A percentile compares a stretch with the other conserved stretches of the same genome.
These are phyloP conservation scores for Claviceps lovelessii DNA, from an alignment of 2,329 filamentous ascomycete genomes.

Conservation along the genomic window DNA sequence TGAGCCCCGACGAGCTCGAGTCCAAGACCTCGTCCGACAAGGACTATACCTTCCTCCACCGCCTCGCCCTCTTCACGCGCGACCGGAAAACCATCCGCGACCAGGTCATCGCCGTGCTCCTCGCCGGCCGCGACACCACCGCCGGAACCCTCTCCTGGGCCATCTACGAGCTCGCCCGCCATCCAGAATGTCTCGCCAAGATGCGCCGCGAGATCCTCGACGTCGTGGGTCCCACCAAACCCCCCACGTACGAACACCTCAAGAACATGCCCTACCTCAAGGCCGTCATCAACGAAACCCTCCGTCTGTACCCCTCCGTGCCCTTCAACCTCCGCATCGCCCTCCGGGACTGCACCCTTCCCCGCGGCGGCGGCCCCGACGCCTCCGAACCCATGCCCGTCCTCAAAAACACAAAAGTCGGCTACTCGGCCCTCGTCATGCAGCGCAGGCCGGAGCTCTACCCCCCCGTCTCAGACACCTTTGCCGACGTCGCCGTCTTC, in stretches of 20 bases:
- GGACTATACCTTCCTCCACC: conserved; percentile 74
- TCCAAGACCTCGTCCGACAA: conserved; percentile 53
- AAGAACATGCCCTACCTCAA: conserved; percentile 79
- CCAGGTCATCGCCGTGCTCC: conserved; percentile 67
- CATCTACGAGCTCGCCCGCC: conserved; percentile 65
- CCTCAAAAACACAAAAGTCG: conserved; percentile 29
- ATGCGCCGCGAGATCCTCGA: conserved; percentile 60
- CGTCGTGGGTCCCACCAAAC: conserved; percentile 46
- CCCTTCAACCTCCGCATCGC: conserved; percentile 67
- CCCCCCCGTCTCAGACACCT: conserved; percentile 23
- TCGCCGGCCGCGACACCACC: conserved; percentile 81
- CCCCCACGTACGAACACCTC: conserved; percentile 63
- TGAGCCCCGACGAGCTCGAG: conserved; percentile 50
- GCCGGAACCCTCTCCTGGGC: conserved; percentile 68
- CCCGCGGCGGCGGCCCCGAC: conserved; percentile 48
- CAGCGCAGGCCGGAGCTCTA: conserved; percentile 36
- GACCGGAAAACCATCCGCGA: conserved; percentile 61
- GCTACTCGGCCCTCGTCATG: conserved; percentile 38
- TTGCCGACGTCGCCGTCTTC: conserved; percentile 25
- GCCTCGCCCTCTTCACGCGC: conserved; percentile 62
- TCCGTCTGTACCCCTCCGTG: conserved; percentile 64
- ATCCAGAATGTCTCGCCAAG: conserved; percentile 51
- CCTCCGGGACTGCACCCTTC: conserved; percentile 59
- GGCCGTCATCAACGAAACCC: conserved; percentile 59
- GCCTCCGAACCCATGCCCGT: conserved; percentile 25